Evolutionary conservation across 2,329 filamentous ascomycete genomes (phyloP), one percentile per base, ranked within the genome.

Genomic region (Scedosporium apiospermum): DNA sequence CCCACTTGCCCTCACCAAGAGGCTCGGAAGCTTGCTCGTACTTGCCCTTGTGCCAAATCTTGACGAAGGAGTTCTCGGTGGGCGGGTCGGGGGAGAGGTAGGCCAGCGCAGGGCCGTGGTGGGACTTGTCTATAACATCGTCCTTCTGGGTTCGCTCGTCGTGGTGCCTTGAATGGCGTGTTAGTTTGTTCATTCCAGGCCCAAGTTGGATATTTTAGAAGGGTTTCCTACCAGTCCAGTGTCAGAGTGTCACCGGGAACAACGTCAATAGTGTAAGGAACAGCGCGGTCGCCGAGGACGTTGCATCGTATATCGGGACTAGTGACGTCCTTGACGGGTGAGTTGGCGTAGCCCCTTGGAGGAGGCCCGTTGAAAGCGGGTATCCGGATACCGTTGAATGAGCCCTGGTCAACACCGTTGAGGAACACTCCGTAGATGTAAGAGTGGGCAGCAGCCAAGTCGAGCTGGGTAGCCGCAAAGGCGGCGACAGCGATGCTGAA

Each of bases 371-470:
- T 76, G 69, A 41, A 42, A 9, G 60, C 73, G 1, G 81, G 78
- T 1, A 78, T 77, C 16, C 80, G 76, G 61, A 83, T 75, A 12
- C 79, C 80, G 65, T 75, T 76, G 41, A 81, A 74, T 65, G 78
- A 75, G 61, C 79, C 80, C 66, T 80, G 75, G 65, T 82, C 79
- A 21, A 71, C 72, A 49, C 77, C 78, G 63, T 81, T 76, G 63
- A 82, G 75, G 9, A 76, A 78, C 58, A 83, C 72, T 16, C 61
- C 61, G 38, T 62, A 62, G 61, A 62, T 62, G 53, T 58, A 62
- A 7, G 61, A 46, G 51, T 62, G 61, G 38, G 61, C 61, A 21
- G 53, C 34, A 12, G 27, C 53, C 10, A 58, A n/a, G 30, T 58
- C 51, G 12, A 58, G 12, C 3, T 57, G 38, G 23, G 57, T 42